Base-by-base conservation (phyloP, 305 asterid species). In the Fraxinus latifolia region DNA sequence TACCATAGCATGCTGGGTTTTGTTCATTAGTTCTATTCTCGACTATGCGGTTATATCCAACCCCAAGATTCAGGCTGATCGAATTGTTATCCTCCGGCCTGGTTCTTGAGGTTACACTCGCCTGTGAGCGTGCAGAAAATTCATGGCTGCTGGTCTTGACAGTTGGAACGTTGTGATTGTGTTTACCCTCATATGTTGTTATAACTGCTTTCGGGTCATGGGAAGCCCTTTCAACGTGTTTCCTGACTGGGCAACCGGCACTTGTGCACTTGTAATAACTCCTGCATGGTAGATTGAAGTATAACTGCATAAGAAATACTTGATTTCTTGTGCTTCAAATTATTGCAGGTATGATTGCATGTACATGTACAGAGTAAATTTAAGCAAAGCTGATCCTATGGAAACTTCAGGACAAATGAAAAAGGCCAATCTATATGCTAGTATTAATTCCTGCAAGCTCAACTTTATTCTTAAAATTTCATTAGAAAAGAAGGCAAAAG, bases 141-240 rank as follows among this genome's bases (percentile, higher is more conserved):
- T 90, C 98, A 79, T 91, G 93, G 90, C 86, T 91, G 87, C 84
- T 92, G 87, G 86, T 90, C 85, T 88, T 89, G 65, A 93, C 95
- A 58, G 89, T 89, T 1, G 99, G 98, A 73, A 96, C 97, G n/a
- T 93, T 95, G 11, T 96, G 98, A 87, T 92, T 92, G 93, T 94
- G 99, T 85, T 94, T 96, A 15, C 99, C 99, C 84, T 96, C 99
- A 7, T 96, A 96, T 7, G 99, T 94, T 12, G 99, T 96, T 80
- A 96, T 96, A 68, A 96, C 99, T 58, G 98, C 97, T 90, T 92
- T 94, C 7, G 97, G 97, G 86, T 96, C 98, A 67, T 95, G 96
- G 21, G 97, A 94, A 23, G 99, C 99, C 88, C 99, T 90, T 83
- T 95, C 99, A 75, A 95, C 99, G 7, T 94, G 99, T 88, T 95